Base-by-base conservation (phyloP, 2,329 filamentous ascomycete species). In the Diplodia intermedia region DNA sequence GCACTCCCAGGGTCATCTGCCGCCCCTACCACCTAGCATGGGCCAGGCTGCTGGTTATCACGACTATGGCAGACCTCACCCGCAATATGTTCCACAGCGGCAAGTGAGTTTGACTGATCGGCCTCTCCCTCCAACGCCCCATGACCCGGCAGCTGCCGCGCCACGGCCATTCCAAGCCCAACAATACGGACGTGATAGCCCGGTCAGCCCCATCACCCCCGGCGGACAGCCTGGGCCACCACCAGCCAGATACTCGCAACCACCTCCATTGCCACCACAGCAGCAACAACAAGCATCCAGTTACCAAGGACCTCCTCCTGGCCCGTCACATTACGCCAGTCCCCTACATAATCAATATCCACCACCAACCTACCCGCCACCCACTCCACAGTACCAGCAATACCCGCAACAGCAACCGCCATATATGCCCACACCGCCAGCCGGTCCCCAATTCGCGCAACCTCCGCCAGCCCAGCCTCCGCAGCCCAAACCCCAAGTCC, bases 171-270 rank as follows among this genome's bases (percentile, higher is more conserved):
- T 66, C 73, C 63, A 47, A 9, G 1, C 15, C 9, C 50, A 54
- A 23, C 56, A 29, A 3, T 72, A 76, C 63, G 74, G 73, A 26
- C 53, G 75, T 3, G 75, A 74, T 38, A 79, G 78, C 50, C 78
- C 77, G 9, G 76, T 80, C 18, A 80, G 78, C 61, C 78, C 79
- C 3, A 74, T 79, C 36, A 74, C 72, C 12, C 75, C 77, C 6
- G 74, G 76, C 23, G 69, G 72, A 31, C 57, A 66, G 15, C 38
- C 60, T 14, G 75, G 74, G 43, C 70, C 70, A 11, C 69, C 68
- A 33, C 62, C 71, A 60, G 62, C 73, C 8, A 73, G 70, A 36
- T 75, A 75, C 68, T 71, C 73, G 49, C 69, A 71, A 33, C 71
- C 72, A 33, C 68, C 70, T 12, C 73, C 72, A 31, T 63, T 68